Evolutionary conservation across 2,329 filamentous ascomycete genomes (phyloP), one percentile per base, ranked within the genome.

Genomic region (Macrophomina tecta): DNA sequence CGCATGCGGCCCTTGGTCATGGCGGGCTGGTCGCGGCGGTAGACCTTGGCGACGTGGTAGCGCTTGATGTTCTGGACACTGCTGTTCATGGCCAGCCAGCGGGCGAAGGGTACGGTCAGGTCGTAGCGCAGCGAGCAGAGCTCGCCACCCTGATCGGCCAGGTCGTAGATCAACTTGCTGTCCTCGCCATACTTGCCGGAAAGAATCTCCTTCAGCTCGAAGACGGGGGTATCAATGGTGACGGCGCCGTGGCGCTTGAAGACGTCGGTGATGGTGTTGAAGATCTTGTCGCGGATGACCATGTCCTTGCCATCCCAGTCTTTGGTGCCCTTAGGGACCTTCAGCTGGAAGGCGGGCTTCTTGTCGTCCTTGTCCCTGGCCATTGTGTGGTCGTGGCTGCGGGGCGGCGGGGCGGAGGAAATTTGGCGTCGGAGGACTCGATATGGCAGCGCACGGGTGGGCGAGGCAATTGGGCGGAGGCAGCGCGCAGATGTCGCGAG

Each of bases 21-120:
- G 69, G 93, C 91, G 30, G 91, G 91, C 78, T 93, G 90, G 78
- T 94, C 91, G 77, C 91, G 83, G 69, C 91, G 85, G 81, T 93
- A 94, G 62, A 97, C 94, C 82, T 97, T 97, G 72, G 93, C 93
- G 72, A 98, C 94, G 82, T 97, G 93, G 80, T 97, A 97, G 74
- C 94, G 88, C 83, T 97, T 97, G 82, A 97, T 94, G 79, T 85
- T 90, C 78, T 91, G 89, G 66, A 96, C 85, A 70, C 88, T 85
- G 70, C 90, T 86, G 81, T 97, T 97, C 92, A 96, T 95, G 74
- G 94, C 94, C 69, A 97, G 87, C 88, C 91, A 97, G 74, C 94
- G 89, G 69, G 94, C 94, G 75, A 97, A 95, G 38, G 93, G 93
- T 11, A 97, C 93, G 1, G 93, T 96, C 72, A 96, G 82, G 75